A percentile compares a stretch with the other conserved stretches of the same genome.
These are phyloP conservation scores for Ogataea pini DNA, from an alignment of 805 yeast genomes.

Conservation along the genomic window DNA sequence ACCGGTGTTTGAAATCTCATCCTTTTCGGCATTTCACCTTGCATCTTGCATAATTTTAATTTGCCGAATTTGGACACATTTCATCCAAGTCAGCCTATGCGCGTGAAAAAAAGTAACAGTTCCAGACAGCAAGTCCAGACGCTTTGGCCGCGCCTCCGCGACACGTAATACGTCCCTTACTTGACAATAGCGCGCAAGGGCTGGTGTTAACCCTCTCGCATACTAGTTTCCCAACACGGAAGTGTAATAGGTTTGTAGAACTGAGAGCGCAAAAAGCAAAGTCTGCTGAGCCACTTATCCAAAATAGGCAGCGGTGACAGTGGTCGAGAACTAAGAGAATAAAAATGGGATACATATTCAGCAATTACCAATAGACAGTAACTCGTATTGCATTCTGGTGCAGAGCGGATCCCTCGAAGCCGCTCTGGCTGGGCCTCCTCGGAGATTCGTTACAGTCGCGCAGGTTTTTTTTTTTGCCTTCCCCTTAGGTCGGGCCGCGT, in stretches of 20 bases:
- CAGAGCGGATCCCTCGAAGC: no score
- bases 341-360: no score
- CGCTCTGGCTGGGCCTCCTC: no score
- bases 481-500: no score
- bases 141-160: background rate
- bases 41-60: background rate
- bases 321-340: no score
- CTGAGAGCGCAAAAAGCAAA: background rate
- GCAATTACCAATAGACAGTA: no score
- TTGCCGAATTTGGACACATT: constrained; percentile 1
- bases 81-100: background rate
- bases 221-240: background rate
- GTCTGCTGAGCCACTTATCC: background rate
- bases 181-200: background rate
- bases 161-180: background rate
- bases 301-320: background rate
- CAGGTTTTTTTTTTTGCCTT: no score
- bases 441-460: no score
- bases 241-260: background rate
- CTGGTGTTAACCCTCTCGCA: background rate
- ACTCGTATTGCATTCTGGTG: no score
- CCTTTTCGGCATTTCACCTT: background rate
- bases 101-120: background rate
- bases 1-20: no score
- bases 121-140: constrained; percentile 1